These are phyloP conservation scores for Trapa bicornis DNA, from an alignment of 345 rosid genomes.

Conservation along the genomic window DNA sequence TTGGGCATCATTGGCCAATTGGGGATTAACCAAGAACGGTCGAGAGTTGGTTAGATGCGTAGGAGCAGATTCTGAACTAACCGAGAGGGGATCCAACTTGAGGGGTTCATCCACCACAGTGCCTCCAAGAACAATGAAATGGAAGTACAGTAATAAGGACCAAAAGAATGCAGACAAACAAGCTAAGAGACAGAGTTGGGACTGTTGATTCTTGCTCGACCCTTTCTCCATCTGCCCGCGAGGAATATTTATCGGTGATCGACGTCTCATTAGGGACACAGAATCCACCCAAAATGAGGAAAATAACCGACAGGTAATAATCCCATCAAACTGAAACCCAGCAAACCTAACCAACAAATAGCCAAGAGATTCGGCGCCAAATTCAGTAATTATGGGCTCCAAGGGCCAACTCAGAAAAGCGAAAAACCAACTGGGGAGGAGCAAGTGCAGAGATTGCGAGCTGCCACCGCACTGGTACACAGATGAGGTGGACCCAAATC, in stretches of 20 bases:
- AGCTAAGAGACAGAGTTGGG: constrained; percentile 15
- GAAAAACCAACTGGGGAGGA: too few species aligned
- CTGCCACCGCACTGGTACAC: too few species aligned
- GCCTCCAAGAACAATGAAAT: constrained; percentile 13
- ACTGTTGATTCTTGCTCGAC: constrained; percentile 8
- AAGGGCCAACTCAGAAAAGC: too few species aligned
- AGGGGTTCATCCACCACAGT: constrained; percentile 8
- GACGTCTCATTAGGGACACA: constrained; percentile 9
- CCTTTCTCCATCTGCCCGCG: constrained; percentile 14
- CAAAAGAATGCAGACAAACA: constrained; percentile 14
- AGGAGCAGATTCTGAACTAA: constrained; percentile 4
- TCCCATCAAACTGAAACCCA: too few species aligned
- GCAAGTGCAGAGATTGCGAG: too few species aligned
- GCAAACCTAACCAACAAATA: too few species aligned
- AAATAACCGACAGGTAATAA: too few species aligned
- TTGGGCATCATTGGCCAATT: background rate
- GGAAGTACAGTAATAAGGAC: constrained; percentile 14
- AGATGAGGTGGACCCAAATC: too few species aligned
- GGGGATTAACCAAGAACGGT: constrained; percentile 2
- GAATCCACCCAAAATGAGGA: too few species aligned
- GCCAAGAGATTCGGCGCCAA: too few species aligned
- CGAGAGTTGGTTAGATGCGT: background rate
- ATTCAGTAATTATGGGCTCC: too few species aligned
- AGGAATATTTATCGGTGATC: constrained; percentile 3
- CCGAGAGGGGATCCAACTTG: constrained; percentile 3